Evolutionary conservation across 768 basidiomycete species (phyloP).

Genomic region (Podaxis mareebaensis): DNA sequence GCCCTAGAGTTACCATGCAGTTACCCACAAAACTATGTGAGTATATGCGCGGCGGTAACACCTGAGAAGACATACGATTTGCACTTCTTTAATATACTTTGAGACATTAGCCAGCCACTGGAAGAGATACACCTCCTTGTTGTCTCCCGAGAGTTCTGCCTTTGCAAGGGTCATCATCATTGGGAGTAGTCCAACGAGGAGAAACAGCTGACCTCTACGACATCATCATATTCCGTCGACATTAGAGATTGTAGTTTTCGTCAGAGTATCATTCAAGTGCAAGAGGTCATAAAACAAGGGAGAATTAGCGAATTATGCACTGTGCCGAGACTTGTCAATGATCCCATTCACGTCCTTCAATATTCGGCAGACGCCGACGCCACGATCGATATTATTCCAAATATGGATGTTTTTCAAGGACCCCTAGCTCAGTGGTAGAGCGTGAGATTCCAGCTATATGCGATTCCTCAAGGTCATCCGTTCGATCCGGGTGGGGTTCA

Average conservation of each 20-base stretch:
- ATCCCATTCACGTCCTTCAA: neutral
- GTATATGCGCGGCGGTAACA: neutral
- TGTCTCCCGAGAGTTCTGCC: slow-evolving; percentile 71
- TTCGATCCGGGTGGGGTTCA: slow-evolving; percentile 47
- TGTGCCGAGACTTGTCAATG: neutral
- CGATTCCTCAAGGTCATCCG: slow-evolving; percentile 47
- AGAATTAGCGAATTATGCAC: too few relatives aligned
- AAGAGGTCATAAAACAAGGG: neutral
- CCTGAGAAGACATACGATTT: slow-evolving; percentile 40
- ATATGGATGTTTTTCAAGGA: slow-evolving; percentile 9
- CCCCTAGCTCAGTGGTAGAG: slow-evolving; percentile 43
- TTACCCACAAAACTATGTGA: neutral
- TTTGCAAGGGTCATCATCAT: slow-evolving; percentile 25
- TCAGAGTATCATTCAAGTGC: neutral
- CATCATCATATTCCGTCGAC: slow-evolving; percentile 11
- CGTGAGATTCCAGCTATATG: slow-evolving; percentile 36
- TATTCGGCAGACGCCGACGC: neutral
- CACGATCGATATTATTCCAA: neutral
- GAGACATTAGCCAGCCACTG: slow-evolving; percentile 78
- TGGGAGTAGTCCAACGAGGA: neutral
- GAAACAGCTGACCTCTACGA: slow-evolving; percentile 8
- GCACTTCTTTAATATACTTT: slow-evolving; percentile 48
- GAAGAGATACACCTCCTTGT: slow-evolving; percentile 81
- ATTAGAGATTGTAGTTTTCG: neutral
- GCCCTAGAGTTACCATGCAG: slow-evolving; percentile 41